Base-by-base conservation (phyloP, 805 yeast genomes). In the Candida stauntonica region DNA sequence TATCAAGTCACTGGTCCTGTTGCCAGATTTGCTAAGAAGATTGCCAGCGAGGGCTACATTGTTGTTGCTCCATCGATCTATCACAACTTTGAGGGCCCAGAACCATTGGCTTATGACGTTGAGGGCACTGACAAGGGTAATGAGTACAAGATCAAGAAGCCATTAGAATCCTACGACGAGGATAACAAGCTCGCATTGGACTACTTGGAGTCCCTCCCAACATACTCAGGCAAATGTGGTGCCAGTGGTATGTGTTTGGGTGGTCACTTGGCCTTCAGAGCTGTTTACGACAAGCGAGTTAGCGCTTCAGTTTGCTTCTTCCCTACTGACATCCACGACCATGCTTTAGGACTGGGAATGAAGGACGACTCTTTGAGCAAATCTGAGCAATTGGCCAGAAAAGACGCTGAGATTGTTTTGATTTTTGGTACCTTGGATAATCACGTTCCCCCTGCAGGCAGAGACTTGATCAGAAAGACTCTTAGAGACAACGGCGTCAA, bases 191-290 rank as follows among this genome's bases (percentile, higher is more conserved):
- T 82, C 39, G 69, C 84, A 14, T 69, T 83, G 51, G 86, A 82
- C 54, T 77, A 81, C 53, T 66, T 84, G 40, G 59, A 60, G 33
- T 50, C 71, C 2, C 66, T 84, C 46, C 64, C 70, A 1, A 81
- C 86, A 9, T 83, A 83, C 57, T 78, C 73, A 46, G 89, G 89
- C 29, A 74, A 70, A 41, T 73, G 82, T 48, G 93, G 93, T 26
- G 81, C 88, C 31, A 82, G 91, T 3, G 94, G 93, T 15, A 85
- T 85, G 93, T 85, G 94, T 58, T 72, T 84, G 26, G 93, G 93
- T 16, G 94, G 93, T 1, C 93, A 84, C 56, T 64, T 83, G 51
- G 91, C 93, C 1, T 81, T 72, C 63, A 67, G 94, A 48, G 78
- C 84, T 3, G 78, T 81, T 3, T 66, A 82, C 47, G 86, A 83